A percentile compares a stretch with the other conserved stretches of the same genome.
These are phyloP conservation scores for Aspergillus ellipticus DNA, from an alignment of 495 filamentous ascomycete genomes.

Conservation along the genomic window DNA sequence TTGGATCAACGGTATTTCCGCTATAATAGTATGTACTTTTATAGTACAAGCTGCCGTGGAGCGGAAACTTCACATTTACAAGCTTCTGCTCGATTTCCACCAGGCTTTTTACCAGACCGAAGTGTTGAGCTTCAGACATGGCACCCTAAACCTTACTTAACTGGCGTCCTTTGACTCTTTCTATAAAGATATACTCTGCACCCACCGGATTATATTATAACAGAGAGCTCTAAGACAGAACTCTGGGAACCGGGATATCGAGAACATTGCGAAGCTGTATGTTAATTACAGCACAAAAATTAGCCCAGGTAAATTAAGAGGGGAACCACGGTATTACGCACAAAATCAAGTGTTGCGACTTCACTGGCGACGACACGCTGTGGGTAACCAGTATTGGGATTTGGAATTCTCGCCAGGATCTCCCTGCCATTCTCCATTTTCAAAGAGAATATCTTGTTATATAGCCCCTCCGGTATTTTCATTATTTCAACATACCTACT, in stretches of 20 bases:
- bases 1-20: background rate
- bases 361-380: slow-evolving; percentile 30
- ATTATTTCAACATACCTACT: slow-evolving; percentile 8
- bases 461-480: slow-evolving; percentile 30
- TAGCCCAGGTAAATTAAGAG: background rate
- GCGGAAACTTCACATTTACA: background rate
- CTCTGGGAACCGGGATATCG: slow-evolving; percentile 11
- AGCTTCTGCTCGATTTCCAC: slow-evolving; percentile 8
- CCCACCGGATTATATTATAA: slow-evolving; percentile 21
- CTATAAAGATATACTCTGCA: slow-evolving; percentile 39
- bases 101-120: slow-evolving; percentile 9
- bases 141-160: slow-evolving; percentile 15
- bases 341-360: slow-evolving; percentile 39
- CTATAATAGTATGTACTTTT: slow-evolving; percentile 4
- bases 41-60: slow-evolving; percentile 13
- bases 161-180: slow-evolving; percentile 16
- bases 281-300: too few relatives aligned
- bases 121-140: slow-evolving; percentile 16
- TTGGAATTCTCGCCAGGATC: slow-evolving; percentile 30
- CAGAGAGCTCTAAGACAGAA: slow-evolving; percentile 10
- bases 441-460: slow-evolving; percentile 32
- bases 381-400: slow-evolving; percentile 26
- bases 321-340: background rate
- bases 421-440: slow-evolving; percentile 7
- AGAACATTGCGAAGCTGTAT: slow-evolving; percentile 11